A percentile compares a stretch with the other conserved stretches of the same genome.
phyloP scores from a whole-genome alignment of 2,329 filamentous ascomycete species.

The Zymoseptoria brevis region DNA sequence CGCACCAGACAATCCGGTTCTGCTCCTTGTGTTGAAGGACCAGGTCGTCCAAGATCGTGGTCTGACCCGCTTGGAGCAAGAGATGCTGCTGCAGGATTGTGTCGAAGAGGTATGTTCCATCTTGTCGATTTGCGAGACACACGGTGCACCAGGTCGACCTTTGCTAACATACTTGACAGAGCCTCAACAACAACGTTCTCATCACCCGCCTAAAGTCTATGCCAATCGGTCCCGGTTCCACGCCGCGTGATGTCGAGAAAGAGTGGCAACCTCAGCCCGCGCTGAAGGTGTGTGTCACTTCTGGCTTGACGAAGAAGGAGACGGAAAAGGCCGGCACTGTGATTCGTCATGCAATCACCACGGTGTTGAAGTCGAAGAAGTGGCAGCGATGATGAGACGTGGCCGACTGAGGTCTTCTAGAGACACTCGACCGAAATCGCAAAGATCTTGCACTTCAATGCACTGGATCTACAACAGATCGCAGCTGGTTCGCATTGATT shows the following conservation, averaged over 20 bases:
- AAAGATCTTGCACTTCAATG: neutral
- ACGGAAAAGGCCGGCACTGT: slow-evolving; percentile 85
- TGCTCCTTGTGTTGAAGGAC: slow-evolving; percentile 74
- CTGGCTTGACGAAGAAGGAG: slow-evolving; percentile 83
- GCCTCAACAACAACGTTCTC: slow-evolving; percentile 77
- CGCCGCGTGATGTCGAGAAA: slow-evolving; percentile 53
- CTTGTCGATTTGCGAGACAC: neutral
- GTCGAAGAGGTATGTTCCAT: slow-evolving; percentile 76
- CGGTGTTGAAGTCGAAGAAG: slow-evolving; percentile 59
- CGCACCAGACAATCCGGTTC: slow-evolving; percentile 72
- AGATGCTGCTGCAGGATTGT: slow-evolving; percentile 75
- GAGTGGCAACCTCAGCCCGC: slow-evolving; percentile 67
- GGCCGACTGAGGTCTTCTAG: neutral
- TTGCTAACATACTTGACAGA: slow-evolving; percentile 41
- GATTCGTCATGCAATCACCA: slow-evolving; percentile 88
- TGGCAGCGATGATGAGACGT: slow-evolving; percentile 23
- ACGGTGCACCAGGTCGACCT: neutral
- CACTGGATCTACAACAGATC: neutral
- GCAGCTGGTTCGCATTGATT: neutral
- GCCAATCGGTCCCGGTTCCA: slow-evolving; percentile 51
- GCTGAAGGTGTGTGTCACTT: slow-evolving; percentile 85
- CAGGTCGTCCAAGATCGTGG: slow-evolving; percentile 67
- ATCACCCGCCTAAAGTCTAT: slow-evolving; percentile 79
- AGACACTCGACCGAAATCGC: neutral
- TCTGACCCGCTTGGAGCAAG: slow-evolving; percentile 63